Base-by-base conservation (phyloP, 768 basidiomycete species). In the Rhodosporidiobolus sp. region DNA sequence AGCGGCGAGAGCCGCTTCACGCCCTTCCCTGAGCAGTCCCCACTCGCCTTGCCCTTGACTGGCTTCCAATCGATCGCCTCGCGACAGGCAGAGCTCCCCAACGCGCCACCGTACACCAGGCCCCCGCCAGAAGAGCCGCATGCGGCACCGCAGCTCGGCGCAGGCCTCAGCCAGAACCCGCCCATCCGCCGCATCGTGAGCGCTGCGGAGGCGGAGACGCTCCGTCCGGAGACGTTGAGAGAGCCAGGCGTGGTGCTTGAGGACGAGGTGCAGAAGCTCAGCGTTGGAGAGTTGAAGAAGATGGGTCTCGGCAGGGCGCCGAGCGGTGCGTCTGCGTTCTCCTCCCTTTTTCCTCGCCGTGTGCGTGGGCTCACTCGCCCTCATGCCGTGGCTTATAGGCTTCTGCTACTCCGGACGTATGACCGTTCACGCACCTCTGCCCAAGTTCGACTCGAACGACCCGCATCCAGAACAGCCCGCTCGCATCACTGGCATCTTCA, bases 401-500 rank as follows among this genome's bases (percentile, higher is more conserved):
- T 79, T 73, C 71, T 78, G 77, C 67, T 98, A 92, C 79, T 90
- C 91, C 34, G 78, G 84, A 0, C 86, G 89, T 74, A 98, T 98
- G 95, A 89, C 90, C 82, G 82, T 87, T 26, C 96, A 97, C 82
- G 87, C 85, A 62, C 87, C 86, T 54, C 74, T 81, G 45, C 83
- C 84, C n/a, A 82, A 84, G 32, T 85, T 84, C 26, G 87, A 88
- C 69, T 72, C 74, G 16, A 80, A 81, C 28, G 78, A 80, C 54
- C 77, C 76, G 34, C 90, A 94, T 77, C 94, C 94, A 0, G 89
- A 91, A 76, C 84, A 86, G 63, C 90, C 89, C 0, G 85, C 84
- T 75, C 88, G 96, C 52, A 95, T 98, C 76, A 83, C 85, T 16
- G 82, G 85, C 66, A 94, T 97, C 72, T 90, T 87, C 83, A 82